Base-by-base conservation (phyloP, 192 early-diverging fungal species). In the Umbelopsis sp. region DNA sequence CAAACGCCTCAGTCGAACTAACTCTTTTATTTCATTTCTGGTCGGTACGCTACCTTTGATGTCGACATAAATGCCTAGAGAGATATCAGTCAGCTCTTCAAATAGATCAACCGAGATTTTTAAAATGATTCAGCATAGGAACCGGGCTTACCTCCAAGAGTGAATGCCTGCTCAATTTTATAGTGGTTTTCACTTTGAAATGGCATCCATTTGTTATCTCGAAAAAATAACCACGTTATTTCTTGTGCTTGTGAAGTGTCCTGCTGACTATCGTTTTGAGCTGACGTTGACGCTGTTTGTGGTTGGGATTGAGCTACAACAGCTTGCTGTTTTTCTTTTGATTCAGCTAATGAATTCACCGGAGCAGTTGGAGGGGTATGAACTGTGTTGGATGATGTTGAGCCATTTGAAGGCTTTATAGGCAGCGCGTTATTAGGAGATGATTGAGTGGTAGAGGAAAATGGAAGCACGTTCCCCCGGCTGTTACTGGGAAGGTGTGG, bases 91-190 rank as follows among this genome's bases (percentile, higher is more conserved):
- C 38, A 41, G 38, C 38, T 41, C 12, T 41, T 41, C 12, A 11
- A 41, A 41, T 1, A 11, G 38, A 41, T 41, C 38, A 41, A 41
- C 38, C 38, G 38, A 41, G 38, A 41, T 38, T 38, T 38, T 38
- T 38, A 38, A 38, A 11, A 5, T 41, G 38, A 41, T 41, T 41
- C 38, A 11, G 38, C 21, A 44, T n/a, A 9, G 22, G 32, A 54
- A 71, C 4, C 9, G 12, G 50, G 24, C 49, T 70, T 75, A 72
- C 79, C 79, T 69, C 79, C 79, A 52, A 80, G 65, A 12, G 79
- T 80, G 45, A 80, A 80, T 17, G 74, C 79, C 25, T 80, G 79
- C 47, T 80, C 79, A 38, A 80, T 80, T 41, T 74, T 75, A 26
- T 66, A 72, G 34, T 80, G 79, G 24, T 80, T 80, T 29, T 70